Base-by-base conservation (phyloP, 441 rosid genomes). In the Erodium texanum region DNA sequence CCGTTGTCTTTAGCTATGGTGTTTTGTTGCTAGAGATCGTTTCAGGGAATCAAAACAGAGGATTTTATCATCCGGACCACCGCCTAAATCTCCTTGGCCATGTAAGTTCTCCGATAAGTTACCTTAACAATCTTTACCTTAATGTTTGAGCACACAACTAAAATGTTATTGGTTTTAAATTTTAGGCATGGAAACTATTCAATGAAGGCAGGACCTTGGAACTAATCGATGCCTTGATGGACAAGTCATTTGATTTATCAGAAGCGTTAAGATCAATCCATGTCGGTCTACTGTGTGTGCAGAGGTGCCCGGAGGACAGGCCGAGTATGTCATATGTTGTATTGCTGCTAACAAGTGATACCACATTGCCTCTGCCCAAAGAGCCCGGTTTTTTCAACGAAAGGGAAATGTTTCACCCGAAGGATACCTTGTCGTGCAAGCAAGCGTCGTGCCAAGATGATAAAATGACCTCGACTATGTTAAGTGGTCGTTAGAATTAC, bases 121-220 rank as follows among this genome's bases (percentile, higher is more conserved):
- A 0, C 7, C n/a, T 56, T 2, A 43, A 45, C 5, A 10, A 12
- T 45, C 54, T 12, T 14, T 45, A 12, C 16, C 14, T 45, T 15
- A 14, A 45, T 45, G 16, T 45, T 14, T 16, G 9, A 45, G 14
- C 54, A 45, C 54, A 15, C 8, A 12, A 45, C 54, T 45, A 2
- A 45, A 11, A 45, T 0, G 52, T 45, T 45, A 0, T n/a, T n/a
- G n/a, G 54, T 15, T 45, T 0, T 12, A 15, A 45, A 12, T 12
- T 22, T 32, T 24, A 75, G 81, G 81, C 77, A 11, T 78, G 77
- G 76, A 69, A 18, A 14, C n/a, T 74, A 0, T 74, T 74, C 71
- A 48, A 38, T 9, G 75, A 71, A 69, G 73, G 66, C 29, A 67
- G 27, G 34, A 64, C 74, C 2, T 15, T 24, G 54, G 54, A 45